Percentiles rank a stretch among this genome's conserved stretches.
These are phyloP conservation scores for Leishmania arabica DNA, from an alignment of 208 protist genomes.

Conservation along the genomic window DNA sequence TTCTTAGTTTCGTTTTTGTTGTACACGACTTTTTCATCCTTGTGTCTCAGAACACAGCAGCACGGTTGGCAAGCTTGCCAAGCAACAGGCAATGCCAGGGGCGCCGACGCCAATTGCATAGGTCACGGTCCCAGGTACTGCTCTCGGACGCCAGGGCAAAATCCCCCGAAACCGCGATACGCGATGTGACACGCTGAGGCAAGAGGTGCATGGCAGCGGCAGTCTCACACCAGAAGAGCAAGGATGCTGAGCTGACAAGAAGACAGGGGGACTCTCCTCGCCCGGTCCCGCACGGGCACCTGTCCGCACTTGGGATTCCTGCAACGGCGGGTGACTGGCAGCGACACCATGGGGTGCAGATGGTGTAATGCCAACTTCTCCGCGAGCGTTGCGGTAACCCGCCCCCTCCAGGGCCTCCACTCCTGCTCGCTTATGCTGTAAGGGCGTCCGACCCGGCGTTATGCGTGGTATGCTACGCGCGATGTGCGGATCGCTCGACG, in stretches of 20 bases:
- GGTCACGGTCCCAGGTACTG: not conserved
- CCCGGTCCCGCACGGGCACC: not conserved
- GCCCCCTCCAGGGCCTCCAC: no score
- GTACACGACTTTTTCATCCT: not conserved
- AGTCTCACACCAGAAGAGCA: not conserved
- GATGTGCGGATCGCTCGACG: no score
- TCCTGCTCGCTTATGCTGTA: no score
- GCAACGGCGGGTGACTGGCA: no score
- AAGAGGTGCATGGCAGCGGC: not conserved
- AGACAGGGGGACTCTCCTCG: not conserved
- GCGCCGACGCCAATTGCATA: not conserved
- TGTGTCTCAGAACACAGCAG: not conserved
- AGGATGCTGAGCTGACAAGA: not conserved
- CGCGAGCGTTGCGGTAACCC: no score
- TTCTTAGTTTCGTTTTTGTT: not conserved
- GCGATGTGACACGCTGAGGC: not conserved
- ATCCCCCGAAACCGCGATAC: not conserved
- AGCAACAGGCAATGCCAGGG: not conserved
- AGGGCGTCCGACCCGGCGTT: no score
- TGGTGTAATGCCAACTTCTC: not conserved
- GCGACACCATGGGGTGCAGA: not conserved
- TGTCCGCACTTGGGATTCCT: not conserved
- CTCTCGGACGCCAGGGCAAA: not conserved
- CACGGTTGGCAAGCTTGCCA: not conserved
- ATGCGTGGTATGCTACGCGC: no score